Base-by-base conservation (phyloP, 257 asterid genomes). In the Capsicum pubescens region DNA sequence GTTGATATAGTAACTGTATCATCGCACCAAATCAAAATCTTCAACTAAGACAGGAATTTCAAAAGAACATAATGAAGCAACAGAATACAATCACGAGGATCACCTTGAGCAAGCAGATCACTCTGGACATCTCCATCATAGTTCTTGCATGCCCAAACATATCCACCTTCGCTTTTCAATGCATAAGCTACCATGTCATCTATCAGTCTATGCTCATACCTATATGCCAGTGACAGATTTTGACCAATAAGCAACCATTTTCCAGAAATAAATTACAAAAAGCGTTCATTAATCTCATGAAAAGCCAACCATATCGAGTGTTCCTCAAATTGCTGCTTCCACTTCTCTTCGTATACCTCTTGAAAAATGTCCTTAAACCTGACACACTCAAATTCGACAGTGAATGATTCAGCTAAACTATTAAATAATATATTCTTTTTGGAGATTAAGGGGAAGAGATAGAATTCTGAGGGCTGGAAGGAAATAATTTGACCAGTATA, bases 161-260 rank as follows among this genome's bases (percentile, higher is more conserved):
- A 94, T 86, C 97, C 99, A 70, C 99, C 99, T 39, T 93, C 97
- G 69, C 98, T 95, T 92, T 95, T 95, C 86, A 95, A 21, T 7
- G 94, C 98, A 87, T 95, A 95, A 42, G 99, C 99, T 80, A 95
- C 99, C 99, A 95, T 95, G 89, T 95, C 99, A 92, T 95, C 99
- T 80, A 95, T 95, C 90, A 95, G 87, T 26, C 99, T 94, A 89
- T 95, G 99, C 92, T 95, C 99, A 81, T 94, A 95, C 99, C 99
- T 95, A 85, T 78, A 85, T 82, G 76, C 77, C 56, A 66, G 55
- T 50, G 55, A 78, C 58, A 81, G 67, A 66, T 58, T 78, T 68
- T 48, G 44, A 67, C 68, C 17, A 84, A 36, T 83, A 79, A 67
- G 55, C 68, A 26, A 26, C 81, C 42, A 76, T 52, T 71, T 71